These are phyloP conservation scores for Venturia pyrina DNA, from an alignment of 2,329 filamentous ascomycete genomes.

Conservation along the genomic window DNA sequence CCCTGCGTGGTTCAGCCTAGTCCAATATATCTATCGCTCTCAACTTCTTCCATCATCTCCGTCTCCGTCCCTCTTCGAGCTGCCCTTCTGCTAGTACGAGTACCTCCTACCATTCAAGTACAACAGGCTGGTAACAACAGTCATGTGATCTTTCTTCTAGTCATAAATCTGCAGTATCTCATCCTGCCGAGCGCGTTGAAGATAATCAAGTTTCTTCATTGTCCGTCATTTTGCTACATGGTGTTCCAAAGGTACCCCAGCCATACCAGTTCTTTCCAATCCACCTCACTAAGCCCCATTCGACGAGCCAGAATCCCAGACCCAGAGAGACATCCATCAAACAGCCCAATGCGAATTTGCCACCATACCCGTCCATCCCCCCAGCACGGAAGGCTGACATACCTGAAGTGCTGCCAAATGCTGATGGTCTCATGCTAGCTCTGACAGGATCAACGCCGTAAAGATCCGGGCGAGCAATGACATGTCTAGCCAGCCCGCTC, in stretches of 20 bases:
- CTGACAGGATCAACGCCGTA: conserved; percentile 3
- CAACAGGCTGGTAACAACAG: no score
- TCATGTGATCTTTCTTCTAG: no score
- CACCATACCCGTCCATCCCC: not conserved
- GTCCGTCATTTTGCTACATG: not conserved
- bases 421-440: not conserved
- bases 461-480: not conserved
- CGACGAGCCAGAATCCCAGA: conserved; percentile 6
- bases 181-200: no score
- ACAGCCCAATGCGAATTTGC: not conserved
- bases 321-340: conserved; percentile 3
- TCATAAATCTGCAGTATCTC: no score
- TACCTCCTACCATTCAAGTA: no score
- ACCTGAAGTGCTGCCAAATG: not conserved
- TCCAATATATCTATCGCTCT: no score
- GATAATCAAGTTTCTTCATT: not conserved
- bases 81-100: no score
- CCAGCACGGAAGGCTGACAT: not conserved
- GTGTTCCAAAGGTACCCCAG: conserved; percentile 1
- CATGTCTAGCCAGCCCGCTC: not conserved
- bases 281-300: conserved; percentile 1
- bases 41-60: no score
- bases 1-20: no score
- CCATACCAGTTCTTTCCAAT: not conserved
- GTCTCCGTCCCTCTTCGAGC: no score